These are phyloP conservation scores for Metarhizium humberi DNA, from an alignment of 2,329 filamentous ascomycete species.

Conservation along the genomic window DNA sequence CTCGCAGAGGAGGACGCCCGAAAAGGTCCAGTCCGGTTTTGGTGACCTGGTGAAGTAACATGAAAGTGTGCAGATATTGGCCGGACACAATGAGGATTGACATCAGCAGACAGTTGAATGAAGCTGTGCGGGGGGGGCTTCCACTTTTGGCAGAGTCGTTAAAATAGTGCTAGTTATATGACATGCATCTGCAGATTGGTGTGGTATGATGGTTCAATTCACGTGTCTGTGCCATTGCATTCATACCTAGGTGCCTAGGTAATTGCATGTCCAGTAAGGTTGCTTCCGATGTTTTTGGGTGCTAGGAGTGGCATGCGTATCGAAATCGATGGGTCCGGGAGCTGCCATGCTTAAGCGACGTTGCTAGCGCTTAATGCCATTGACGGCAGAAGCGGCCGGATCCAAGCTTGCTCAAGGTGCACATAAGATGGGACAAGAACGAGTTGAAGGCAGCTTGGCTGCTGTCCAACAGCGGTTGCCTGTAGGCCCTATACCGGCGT, in stretches of 20 bases:
- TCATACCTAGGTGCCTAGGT: too few relatives aligned
- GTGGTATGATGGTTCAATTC: not conserved
- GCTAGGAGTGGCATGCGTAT: too few relatives aligned
- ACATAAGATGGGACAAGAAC: too few relatives aligned
- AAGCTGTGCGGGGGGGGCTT: not conserved
- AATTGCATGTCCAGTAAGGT: too few relatives aligned
- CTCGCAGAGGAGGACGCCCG: not conserved
- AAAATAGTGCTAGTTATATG: too few relatives aligned
- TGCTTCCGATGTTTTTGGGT: too few relatives aligned
- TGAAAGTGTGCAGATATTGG: not conserved
- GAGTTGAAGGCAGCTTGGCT: not conserved
- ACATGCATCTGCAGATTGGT: not conserved
- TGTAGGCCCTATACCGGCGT: not conserved
- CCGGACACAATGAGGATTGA: not conserved
- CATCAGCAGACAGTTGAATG: not conserved
- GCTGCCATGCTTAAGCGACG: not conserved
- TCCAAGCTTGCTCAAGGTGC: too few relatives aligned
- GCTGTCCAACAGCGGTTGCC: not conserved
- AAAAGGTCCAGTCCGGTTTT: not conserved
- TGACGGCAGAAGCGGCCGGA: too few relatives aligned
- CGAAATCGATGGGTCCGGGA: too few relatives aligned
- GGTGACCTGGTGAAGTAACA: slow-evolving; percentile 2
- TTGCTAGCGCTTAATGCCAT: too few relatives aligned
- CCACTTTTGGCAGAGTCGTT: too few relatives aligned
- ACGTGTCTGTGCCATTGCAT: too few relatives aligned